Conservation (phyloP, 371 early-diverging fungal species). For the Rhizopus sp. region DNA sequence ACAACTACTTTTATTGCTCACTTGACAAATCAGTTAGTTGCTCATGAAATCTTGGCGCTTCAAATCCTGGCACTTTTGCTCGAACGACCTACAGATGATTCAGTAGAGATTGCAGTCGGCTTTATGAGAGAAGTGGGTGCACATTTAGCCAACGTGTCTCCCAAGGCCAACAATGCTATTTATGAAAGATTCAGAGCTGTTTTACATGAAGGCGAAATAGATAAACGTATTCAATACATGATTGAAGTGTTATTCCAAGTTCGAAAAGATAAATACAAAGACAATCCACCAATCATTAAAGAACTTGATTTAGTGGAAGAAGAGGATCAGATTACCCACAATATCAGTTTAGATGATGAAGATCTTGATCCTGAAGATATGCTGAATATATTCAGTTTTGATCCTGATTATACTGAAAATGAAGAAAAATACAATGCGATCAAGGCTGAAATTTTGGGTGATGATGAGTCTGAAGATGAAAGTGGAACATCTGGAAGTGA, state of each 20-base stretch:
- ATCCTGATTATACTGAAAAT: constrained; percentile 80
- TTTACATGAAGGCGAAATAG: constrained; percentile 92
- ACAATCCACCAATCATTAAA: constrained; percentile 68
- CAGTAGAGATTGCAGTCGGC: constrained; percentile 97
- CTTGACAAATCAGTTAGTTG: constrained; percentile 90
- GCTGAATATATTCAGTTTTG: constrained; percentile 84
- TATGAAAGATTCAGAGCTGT: constrained; percentile 93
- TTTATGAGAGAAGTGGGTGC: constrained; percentile 93
- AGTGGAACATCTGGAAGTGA: constrained; percentile 51
- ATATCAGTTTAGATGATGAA: constrained; percentile 87
- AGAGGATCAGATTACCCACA: constrained; percentile 95
- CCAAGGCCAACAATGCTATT: constrained; percentile 83
- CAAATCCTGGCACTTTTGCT: constrained; percentile 86
- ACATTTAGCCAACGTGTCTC: constrained; percentile 76
- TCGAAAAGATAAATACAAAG: constrained; percentile 93
- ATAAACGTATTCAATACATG: constrained; percentile 96
- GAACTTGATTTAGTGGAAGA: constrained; percentile 95
- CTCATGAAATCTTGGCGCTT: constrained; percentile 87
- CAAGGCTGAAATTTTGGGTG: constrained; percentile 91
- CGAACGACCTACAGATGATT: constrained; percentile 95
- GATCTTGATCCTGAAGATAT: constrained; percentile 79
- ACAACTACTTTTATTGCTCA: constrained; percentile 91
- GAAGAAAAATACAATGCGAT: constrained; percentile 83
- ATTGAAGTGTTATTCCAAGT: constrained; percentile 97
- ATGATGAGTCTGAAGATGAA: constrained; percentile 64